Evolutionary conservation across 495 filamentous ascomycete species (phyloP).

Genomic region (Trichoderma erinaceum): DNA sequence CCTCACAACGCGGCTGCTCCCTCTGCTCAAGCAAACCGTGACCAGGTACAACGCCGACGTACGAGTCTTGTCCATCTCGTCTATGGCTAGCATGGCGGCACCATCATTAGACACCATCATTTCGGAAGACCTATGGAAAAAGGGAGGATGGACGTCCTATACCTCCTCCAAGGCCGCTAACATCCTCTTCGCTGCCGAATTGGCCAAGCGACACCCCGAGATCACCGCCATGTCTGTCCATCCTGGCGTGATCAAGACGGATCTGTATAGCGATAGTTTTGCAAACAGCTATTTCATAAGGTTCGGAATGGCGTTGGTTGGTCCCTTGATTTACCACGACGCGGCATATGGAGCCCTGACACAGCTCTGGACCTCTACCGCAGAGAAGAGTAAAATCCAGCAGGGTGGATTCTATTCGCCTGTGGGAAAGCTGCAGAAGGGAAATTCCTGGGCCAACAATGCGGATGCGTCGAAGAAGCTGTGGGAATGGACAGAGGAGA

Average conservation of each 20-base stretch:
- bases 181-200: conserved; percentile 35
- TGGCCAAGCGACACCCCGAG: conserved; percentile 43
- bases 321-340: neutral
- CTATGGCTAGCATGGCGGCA: conserved; percentile 26
- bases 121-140: conserved; percentile 25
- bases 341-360: conserved; percentile 46
- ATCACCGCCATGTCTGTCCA: conserved; percentile 57
- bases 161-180: conserved; percentile 47
- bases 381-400: conserved; percentile 31
- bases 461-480: conserved; percentile 42
- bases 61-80: conserved; percentile 34
- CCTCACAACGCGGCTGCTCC: conserved; percentile 56
- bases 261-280: conserved; percentile 34
- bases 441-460: conserved; percentile 25
- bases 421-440: conserved; percentile 38
- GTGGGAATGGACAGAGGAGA: conserved; percentile 57
- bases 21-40: conserved; percentile 49
- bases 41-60: conserved; percentile 34
- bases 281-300: neutral
- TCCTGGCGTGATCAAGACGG: conserved; percentile 56
- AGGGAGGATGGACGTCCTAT: conserved; percentile 34
- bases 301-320: neutral
- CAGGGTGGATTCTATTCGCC: conserved; percentile 49
- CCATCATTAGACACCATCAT: conserved; percentile 36
- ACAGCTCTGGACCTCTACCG: conserved; percentile 55